Evolutionary conservation across 192 early-diverging fungal genomes (phyloP), one percentile per base, ranked within the genome.

Genomic region (Coemansia sp.): DNA sequence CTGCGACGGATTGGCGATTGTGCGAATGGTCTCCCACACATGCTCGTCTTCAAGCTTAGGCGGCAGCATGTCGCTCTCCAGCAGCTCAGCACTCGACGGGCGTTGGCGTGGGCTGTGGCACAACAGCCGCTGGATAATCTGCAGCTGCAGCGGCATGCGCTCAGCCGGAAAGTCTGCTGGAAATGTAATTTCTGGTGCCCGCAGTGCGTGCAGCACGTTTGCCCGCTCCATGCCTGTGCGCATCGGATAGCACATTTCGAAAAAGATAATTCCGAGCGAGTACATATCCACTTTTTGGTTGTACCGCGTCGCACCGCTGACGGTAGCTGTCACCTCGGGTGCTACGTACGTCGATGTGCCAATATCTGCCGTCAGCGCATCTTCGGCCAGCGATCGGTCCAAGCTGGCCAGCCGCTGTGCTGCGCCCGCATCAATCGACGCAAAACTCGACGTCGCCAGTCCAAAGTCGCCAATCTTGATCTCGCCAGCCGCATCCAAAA

Each of bases 331-430:
- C 54, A 71, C 67, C 63, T 83, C 86, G 0, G 88, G 90, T 10
- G 94, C 93, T 29, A 91, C 92, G 70, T 98, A 98, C 17, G 96
- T 90, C 0, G 91, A 88, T 0, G 96, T 98, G 4, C 96, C 96
- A 12, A 98, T 88, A 27, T 95, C 93, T 4, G 85, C 86, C 0
- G 92, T 93, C 14, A 57, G 56, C 56, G 56, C 56, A 10, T 57
- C 56, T 19, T 57, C 56, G 12, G 22, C 52, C 16, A 57, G 6
- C 2, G 23, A 27, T 8, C 56, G 56, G 37, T 57, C 56, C 27
- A 57, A 1, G 37, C 56, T 57, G 31, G 31, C 56, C n/a, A 57
- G 56, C 27, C 56, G 35, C 38, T 35, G 54, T 14, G 54, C 54
- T 25, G 23, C 51, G 51, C 51, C 51, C 25, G 29, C 31, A 29